phyloP scores from a whole-genome alignment of 306 rosid species.

The Dryas alaskensis region DNA sequence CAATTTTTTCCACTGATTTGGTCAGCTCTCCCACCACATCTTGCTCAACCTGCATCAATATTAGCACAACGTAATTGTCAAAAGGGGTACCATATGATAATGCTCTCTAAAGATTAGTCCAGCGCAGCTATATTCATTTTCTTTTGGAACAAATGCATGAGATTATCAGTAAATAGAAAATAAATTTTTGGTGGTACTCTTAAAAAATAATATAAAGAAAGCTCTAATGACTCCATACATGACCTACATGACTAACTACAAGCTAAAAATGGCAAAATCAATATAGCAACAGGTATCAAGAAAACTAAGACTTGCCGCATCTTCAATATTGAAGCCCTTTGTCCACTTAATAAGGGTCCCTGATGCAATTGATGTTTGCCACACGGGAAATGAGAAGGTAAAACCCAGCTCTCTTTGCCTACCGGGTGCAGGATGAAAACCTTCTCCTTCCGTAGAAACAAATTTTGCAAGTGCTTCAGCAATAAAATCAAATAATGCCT shows the following conservation, averaged over 20 bases:
- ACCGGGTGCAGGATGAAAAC: conserved; percentile 70
- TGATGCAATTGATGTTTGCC: conserved; percentile 79
- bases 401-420: conserved; percentile 97
- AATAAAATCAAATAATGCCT: conserved; percentile 88
- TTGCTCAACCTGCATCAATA: conserved; percentile 73
- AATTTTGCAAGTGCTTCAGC: conserved; percentile 73
- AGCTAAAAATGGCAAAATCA: conserved; percentile 10
- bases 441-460: conserved; percentile 78
- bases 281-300: conserved; percentile 22
- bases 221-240: neutral
- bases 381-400: conserved; percentile 95
- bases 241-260: conserved; percentile 24
- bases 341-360: conserved; percentile 95
- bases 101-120: neutral
- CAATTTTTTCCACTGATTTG: conserved; percentile 68
- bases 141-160: neutral
- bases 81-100: neutral
- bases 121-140: neutral
- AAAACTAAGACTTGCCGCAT: conserved; percentile 46
- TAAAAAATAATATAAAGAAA: neutral
- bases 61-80: conserved; percentile 10
- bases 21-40: conserved; percentile 82
- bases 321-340: conserved; percentile 84
- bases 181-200: neutral
- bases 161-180: neutral